Evolutionary conservation across 441 rosid species (phyloP), one percentile per base, ranked within the genome.

Genomic region (Codiaeum variegatum): DNA sequence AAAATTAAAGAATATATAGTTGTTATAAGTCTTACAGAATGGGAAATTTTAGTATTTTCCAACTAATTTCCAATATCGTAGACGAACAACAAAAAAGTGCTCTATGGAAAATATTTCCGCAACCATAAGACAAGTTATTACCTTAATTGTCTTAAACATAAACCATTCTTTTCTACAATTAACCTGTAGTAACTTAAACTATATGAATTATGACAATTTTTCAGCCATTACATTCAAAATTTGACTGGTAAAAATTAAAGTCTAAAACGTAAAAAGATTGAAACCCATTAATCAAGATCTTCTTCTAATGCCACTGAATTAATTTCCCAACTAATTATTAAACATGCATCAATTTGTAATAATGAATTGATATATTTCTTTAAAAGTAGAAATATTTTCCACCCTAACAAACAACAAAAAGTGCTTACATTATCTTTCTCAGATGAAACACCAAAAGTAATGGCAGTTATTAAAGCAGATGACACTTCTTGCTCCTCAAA

Each of bases 371-470:
- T 44, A 21, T 42, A 26, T 52, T 65, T 64, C 58, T 40, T 12
- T 13, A 10, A 28, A 40, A 3, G 36, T 64, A 36, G 38, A 36
- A 3, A 36, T 8, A 8, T 62, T 63, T 63, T 38, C 9, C 18
- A 3, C 10, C 28, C 34, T 15, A 12, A 36, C 13, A 42, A 23
- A 19, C 26, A 3, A 46, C 21, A 36, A 44, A n/a, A 11, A 47
- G 23, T 47, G 75, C 88, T 83, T 78, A 88, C 99, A 55, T 80
- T 83, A 67, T 94, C 97, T 32, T 65, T 42, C 31, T 88, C 83
- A 1, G 77, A 86, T 13, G 90, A 80, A 80, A 94, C 78, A 75
- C 88, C 78, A 73, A 94, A 88, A 28, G 54, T 59, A 46, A 94
- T 75, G 16, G 88, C 80, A 21, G 73, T 87, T 66, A 94, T 46